Conservation (phyloP, 768 basidiomycete genomes). For the Termitomyces sp. region DNA sequence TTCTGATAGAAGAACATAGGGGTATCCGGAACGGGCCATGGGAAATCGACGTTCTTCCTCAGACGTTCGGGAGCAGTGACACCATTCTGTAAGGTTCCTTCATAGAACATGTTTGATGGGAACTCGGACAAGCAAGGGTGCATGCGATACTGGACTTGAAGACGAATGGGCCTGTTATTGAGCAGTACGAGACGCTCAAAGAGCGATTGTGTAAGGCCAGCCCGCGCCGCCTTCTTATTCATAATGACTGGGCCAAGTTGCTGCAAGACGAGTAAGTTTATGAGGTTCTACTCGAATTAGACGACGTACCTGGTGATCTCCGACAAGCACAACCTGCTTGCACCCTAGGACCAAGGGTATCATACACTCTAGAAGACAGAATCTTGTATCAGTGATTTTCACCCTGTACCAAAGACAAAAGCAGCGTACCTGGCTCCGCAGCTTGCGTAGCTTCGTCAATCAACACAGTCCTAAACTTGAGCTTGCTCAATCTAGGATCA, state of each 20-base stretch:
- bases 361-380: constrained; percentile 79
- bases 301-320: constrained; percentile 68
- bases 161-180: constrained; percentile 92
- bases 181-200: constrained; percentile 97
- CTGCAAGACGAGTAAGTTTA: constrained; percentile 24
- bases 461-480: constrained; percentile 97
- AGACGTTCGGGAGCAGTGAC: constrained; percentile 97
- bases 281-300: not conserved
- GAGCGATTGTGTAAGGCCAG: constrained; percentile 94
- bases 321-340: constrained; percentile 97
- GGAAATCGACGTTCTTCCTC: constrained; percentile 98
- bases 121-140: constrained; percentile 99
- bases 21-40: constrained; percentile 95
- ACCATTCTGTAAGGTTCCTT: constrained; percentile 97
- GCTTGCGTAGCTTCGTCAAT: constrained; percentile 99
- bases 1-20: constrained; percentile 99
- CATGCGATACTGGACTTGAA: constrained; percentile 99
- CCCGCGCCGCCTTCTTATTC: constrained; percentile 99
- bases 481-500: constrained; percentile 90
- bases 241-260: constrained; percentile 99
- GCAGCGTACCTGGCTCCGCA: constrained; percentile 80
- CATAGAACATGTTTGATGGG: constrained; percentile 99
- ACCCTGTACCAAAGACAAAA: not conserved
- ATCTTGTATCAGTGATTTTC: constrained; percentile 3
- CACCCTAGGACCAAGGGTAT: constrained; percentile 97